Conservation (phyloP, 768 basidiomycete genomes). For the Cubamyces lactineus region DNA sequence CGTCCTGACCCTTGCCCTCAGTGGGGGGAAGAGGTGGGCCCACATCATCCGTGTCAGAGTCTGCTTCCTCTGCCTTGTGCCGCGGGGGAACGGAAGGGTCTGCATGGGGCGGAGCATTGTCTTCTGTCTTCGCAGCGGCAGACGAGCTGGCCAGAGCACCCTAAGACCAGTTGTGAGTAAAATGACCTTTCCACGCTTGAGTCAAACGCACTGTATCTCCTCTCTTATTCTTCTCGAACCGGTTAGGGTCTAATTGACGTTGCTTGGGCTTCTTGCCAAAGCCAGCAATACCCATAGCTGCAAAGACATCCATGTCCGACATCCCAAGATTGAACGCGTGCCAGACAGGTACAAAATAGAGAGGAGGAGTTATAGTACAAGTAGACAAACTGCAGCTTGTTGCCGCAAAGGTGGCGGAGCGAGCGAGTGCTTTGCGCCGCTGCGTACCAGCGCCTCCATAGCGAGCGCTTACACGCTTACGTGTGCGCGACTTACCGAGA, state of each 20-base stretch:
- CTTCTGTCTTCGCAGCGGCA: conserved; percentile 3
- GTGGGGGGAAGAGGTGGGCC: conserved; percentile 31
- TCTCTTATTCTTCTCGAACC: conserved; percentile 79
- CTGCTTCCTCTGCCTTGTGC: conserved; percentile 30
- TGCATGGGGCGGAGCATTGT: not conserved
- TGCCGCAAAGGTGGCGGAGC: not conserved
- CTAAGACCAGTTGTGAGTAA: not conserved
- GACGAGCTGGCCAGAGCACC: conserved; percentile 1
- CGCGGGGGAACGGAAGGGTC: not conserved
- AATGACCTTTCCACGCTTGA: not conserved
- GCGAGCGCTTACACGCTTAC: conserved; percentile 18
- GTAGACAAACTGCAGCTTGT: not conserved
- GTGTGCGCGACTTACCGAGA: conserved; percentile 21
- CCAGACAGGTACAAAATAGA: not conserved
- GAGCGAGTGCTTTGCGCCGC: not conserved
- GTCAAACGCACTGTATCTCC: conserved; percentile 38
- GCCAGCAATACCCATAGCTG: conserved; percentile 82
- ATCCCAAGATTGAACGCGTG: conserved; percentile 33
- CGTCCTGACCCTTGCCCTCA: not conserved
- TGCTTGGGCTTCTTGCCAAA: conserved; percentile 78
- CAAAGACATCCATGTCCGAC: conserved; percentile 70
- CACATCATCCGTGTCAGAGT: conserved; percentile 31
- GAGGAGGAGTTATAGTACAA: not conserved
- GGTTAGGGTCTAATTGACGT: conserved; percentile 69
- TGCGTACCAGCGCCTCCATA: not conserved